Conservation (phyloP, 345 rosid genomes). For the Lepidium africanum region DNA sequence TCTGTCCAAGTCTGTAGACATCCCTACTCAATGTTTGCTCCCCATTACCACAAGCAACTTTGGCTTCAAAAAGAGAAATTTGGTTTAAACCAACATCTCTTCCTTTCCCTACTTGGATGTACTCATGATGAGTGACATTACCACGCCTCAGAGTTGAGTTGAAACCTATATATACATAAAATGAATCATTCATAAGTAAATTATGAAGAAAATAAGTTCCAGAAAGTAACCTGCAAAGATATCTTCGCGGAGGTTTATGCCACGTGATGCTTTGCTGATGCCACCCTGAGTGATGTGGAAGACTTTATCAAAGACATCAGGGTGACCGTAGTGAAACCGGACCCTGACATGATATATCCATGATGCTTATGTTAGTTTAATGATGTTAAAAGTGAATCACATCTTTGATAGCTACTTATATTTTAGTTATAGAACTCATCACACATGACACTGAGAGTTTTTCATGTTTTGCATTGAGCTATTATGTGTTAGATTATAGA, state of each 20-base stretch:
- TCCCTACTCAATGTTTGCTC: constrained; percentile 94
- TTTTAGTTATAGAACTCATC: not conserved
- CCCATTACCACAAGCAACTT: constrained; percentile 96
- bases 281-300: constrained; percentile 97
- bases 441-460: not conserved
- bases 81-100: constrained; percentile 98
- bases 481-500: not conserved
- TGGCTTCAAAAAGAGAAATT: constrained; percentile 94
- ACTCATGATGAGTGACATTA: constrained; percentile 96
- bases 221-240: constrained; percentile 77
- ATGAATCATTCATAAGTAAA: not conserved
- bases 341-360: no score
- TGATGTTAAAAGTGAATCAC: not conserved
- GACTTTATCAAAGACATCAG: constrained; percentile 89
- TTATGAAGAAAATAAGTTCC: not conserved
- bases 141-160: constrained; percentile 90
- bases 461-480: not conserved
- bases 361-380: not conserved
- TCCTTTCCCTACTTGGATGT: constrained; percentile 99
- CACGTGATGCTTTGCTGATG: constrained; percentile 92
- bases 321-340: constrained; percentile 95
- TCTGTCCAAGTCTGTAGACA: constrained; percentile 86
- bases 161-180: constrained; percentile 49
- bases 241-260: constrained; percentile 94
- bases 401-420: not conserved